These are phyloP conservation scores for Hyphopichia homilentoma DNA, from an alignment of 805 yeast genomes.

Conservation along the genomic window DNA sequence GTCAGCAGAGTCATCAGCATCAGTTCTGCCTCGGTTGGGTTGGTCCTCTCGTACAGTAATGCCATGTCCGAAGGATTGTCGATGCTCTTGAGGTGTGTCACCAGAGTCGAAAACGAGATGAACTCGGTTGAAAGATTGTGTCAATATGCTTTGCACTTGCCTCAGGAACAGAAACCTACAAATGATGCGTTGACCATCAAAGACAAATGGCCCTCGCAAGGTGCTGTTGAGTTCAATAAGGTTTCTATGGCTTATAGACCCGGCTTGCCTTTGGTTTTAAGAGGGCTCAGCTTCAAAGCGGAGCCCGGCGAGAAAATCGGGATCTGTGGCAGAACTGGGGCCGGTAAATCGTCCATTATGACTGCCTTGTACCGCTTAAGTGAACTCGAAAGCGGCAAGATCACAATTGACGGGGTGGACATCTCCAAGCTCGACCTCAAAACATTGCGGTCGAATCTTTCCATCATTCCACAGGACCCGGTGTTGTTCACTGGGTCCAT, in stretches of 20 bases:
- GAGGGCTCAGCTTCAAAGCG: constrained; percentile 6
- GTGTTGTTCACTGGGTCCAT: constrained; percentile 14
- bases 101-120: constrained; percentile 48
- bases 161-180: constrained; percentile 56
- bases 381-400: constrained; percentile 11
- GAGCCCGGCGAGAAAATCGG: constrained; percentile 12
- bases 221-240: constrained; percentile 18
- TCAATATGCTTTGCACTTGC: constrained; percentile 46
- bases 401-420: constrained; percentile 14
- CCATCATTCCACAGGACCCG: constrained; percentile 19
- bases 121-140: constrained; percentile 46
- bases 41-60: constrained; percentile 21
- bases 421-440: constrained; percentile 9
- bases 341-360: constrained; percentile 17
- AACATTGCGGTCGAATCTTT: constrained; percentile 9
- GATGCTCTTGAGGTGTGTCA: constrained; percentile 39
- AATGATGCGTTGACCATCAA: constrained; percentile 30
- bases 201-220: constrained; percentile 27
- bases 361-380: constrained; percentile 12
- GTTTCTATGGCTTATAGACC: constrained; percentile 22
- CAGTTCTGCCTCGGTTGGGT: constrained; percentile 18
- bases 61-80: constrained; percentile 46
- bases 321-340: constrained; percentile 19
- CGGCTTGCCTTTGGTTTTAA: constrained; percentile 12
- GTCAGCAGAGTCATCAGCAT: constrained; percentile 16